phyloP scores from a whole-genome alignment of 257 asterid species.

The Nicotiana benthamiana region DNA sequence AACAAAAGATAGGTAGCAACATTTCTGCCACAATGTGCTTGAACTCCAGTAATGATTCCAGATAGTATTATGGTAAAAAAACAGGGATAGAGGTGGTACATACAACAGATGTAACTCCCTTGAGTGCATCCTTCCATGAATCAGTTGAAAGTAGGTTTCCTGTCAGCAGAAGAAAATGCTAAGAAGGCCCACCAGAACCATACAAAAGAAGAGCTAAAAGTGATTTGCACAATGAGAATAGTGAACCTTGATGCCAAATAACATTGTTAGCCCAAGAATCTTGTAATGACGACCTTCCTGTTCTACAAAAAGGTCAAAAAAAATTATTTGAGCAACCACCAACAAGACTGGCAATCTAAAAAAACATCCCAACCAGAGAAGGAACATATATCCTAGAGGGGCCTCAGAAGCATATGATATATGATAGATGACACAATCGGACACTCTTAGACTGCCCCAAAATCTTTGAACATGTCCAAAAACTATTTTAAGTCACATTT shows the following conservation, averaged over 20 bases:
- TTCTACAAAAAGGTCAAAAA: slow-evolving; percentile 41
- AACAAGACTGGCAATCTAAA: slow-evolving; percentile 10
- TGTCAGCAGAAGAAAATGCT: slow-evolving; percentile 21
- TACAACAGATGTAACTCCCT: slow-evolving; percentile 92
- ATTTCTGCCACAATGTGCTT: slow-evolving; percentile 1
- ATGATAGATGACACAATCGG: not conserved
- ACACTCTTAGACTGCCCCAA: not conserved
- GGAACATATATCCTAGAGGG: not conserved
- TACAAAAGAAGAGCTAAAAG: not conserved
- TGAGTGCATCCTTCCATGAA: slow-evolving; percentile 85
- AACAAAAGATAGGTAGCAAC: not conserved
- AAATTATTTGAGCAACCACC: slow-evolving; percentile 16
- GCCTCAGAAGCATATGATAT: not conserved
- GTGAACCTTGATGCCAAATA: slow-evolving; percentile 83
- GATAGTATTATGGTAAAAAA: slow-evolving; percentile 1
- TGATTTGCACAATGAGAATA: not conserved
- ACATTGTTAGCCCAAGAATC: slow-evolving; percentile 79
- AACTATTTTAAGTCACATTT: not conserved
- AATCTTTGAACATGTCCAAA: not conserved
- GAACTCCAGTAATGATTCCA: not conserved
- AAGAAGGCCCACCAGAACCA: not conserved
- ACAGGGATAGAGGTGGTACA: slow-evolving; percentile 21
- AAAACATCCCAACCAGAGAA: slow-evolving; percentile 6
- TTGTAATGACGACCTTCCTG: slow-evolving; percentile 66
- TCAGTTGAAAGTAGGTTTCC: slow-evolving; percentile 76